A percentile compares a stretch with the other conserved stretches of the same genome.
These are phyloP conservation scores for Macrolepiota fuliginosa DNA, from an alignment of 768 basidiomycete genomes.

Conservation along the genomic window DNA sequence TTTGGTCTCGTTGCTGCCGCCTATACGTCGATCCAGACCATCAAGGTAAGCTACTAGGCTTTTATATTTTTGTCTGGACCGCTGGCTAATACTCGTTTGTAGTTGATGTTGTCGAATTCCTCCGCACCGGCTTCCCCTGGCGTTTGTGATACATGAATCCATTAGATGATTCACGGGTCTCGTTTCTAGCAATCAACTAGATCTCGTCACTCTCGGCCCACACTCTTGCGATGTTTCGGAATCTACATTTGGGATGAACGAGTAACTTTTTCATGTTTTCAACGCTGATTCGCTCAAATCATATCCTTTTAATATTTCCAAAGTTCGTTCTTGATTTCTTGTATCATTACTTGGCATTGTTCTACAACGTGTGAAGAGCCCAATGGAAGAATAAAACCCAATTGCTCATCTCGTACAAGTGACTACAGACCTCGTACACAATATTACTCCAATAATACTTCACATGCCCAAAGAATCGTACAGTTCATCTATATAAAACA, in stretches of 20 bases:
- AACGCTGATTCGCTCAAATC: background rate
- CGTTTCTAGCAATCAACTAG: background rate
- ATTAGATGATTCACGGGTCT: background rate
- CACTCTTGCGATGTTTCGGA: background rate
- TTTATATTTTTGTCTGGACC: background rate
- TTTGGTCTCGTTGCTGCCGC: constrained; percentile 72
- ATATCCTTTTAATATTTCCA: background rate
- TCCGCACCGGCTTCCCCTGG: constrained; percentile 23
- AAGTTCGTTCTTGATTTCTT: background rate
- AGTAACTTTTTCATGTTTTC: background rate
- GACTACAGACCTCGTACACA: background rate
- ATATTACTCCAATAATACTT: background rate
- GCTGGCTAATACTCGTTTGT: background rate
- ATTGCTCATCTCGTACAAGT: background rate
- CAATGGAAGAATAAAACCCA: background rate
- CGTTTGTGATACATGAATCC: background rate
- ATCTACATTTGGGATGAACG: background rate
- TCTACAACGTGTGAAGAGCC: background rate
- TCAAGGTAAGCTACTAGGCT: constrained; percentile 47
- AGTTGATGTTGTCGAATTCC: constrained; percentile 62
- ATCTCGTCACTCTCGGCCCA: background rate
- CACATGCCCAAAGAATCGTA: background rate
- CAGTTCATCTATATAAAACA: background rate
- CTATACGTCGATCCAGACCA: constrained; percentile 81
- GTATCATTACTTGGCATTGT: background rate